Evolutionary conservation across 768 basidiomycete genomes (phyloP).

Genomic region (Suillus brevipes): DNA sequence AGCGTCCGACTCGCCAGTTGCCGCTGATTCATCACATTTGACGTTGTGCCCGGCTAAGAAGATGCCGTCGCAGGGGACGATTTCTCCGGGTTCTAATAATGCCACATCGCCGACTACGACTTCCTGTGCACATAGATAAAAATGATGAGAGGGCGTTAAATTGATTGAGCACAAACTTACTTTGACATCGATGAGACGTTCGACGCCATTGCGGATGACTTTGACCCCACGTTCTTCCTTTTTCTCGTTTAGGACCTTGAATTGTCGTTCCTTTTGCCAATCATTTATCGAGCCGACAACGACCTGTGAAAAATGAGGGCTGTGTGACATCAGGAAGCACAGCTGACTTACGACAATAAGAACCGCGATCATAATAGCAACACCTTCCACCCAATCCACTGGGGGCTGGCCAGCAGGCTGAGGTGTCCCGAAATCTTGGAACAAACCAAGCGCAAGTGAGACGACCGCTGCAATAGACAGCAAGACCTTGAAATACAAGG

Average conservation of each 20-base stretch:
- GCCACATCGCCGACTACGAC: slow-evolving; percentile 94
- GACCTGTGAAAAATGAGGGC: slow-evolving; percentile 46
- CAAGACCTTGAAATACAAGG: slow-evolving; percentile 56
- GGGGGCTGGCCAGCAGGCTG: slow-evolving; percentile 61
- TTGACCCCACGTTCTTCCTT: slow-evolving; percentile 93
- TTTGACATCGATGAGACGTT: slow-evolving; percentile 79
- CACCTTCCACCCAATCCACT: slow-evolving; percentile 97
- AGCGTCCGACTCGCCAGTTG: slow-evolving; percentile 95
- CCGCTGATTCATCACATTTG: slow-evolving; percentile 93
- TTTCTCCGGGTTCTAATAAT: slow-evolving; percentile 91
- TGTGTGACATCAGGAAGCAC: background rate
- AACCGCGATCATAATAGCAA: slow-evolving; percentile 77
- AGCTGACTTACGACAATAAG: slow-evolving; percentile 61
- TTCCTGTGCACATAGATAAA: slow-evolving; percentile 49
- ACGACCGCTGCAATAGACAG: slow-evolving; percentile 91
- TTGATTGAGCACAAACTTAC: slow-evolving; percentile 35
- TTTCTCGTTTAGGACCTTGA: slow-evolving; percentile 87
- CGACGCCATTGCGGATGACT: slow-evolving; percentile 70
- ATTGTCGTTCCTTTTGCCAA: slow-evolving; percentile 98
- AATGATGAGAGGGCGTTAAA: background rate
- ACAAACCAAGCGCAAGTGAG: slow-evolving; percentile 90
- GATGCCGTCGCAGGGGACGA: slow-evolving; percentile 94
- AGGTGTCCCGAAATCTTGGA: slow-evolving; percentile 85
- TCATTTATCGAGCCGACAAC: slow-evolving; percentile 94
- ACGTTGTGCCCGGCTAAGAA: slow-evolving; percentile 92